Conservation (phyloP, 192 early-diverging fungal species). For the Backusella macrospora region DNA sequence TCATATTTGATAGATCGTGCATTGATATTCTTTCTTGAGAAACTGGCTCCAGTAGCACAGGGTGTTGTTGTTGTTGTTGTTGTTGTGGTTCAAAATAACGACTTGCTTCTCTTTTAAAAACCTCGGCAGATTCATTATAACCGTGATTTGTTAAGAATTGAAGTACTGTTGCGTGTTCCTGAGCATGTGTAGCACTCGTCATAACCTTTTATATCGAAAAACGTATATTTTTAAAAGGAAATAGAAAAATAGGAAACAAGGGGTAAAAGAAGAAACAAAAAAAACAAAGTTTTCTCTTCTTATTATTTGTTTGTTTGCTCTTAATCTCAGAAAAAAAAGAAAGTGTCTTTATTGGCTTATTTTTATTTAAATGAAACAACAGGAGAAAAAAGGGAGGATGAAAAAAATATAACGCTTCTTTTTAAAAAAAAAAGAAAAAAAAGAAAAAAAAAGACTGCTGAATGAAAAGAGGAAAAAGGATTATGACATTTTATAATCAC, state of each 20-base stretch:
- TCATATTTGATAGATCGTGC: not conserved
- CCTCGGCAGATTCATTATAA: conserved; percentile 44
- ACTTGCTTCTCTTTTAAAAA: conserved; percentile 49
- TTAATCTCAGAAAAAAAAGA: not conserved
- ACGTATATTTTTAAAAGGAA: not conserved
- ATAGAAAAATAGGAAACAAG: not conserved
- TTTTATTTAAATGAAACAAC: not conserved
- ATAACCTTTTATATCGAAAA: not conserved
- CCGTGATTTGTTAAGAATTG: conserved; percentile 46
- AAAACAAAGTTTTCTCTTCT: not conserved
- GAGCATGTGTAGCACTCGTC: not conserved
- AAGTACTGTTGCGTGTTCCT: conserved; percentile 29
- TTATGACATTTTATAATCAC: conserved; percentile 40
- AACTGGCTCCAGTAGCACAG: not conserved
- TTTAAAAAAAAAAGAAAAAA: not conserved
- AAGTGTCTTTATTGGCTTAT: not conserved
- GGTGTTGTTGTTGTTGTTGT: not conserved
- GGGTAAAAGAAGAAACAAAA: not conserved
- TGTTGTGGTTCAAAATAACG: conserved; percentile 25
- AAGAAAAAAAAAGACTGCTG: not conserved
- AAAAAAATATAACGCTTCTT: not conserved
- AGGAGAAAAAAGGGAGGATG: not conserved
- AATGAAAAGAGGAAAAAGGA: not conserved
- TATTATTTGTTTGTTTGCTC: not conserved
- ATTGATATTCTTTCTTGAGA: not conserved